Conservation (phyloP, 768 basidiomycete genomes). For the Baorangia bicolor region DNA sequence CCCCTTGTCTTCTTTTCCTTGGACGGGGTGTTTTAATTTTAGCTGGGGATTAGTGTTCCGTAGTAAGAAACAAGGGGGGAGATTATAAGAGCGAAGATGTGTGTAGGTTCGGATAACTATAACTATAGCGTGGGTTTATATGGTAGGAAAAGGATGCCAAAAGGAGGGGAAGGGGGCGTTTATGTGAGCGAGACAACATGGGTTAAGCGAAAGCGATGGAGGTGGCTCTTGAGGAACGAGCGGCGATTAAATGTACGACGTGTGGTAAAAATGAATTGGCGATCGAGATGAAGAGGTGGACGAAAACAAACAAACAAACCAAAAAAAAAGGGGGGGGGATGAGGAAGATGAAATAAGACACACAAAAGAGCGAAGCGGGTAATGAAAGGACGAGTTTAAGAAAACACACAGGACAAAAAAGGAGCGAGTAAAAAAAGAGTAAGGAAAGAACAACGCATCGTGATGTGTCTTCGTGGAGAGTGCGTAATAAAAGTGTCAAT, state of each 20-base stretch:
- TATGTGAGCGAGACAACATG: constrained; percentile 25
- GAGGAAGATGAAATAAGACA: not conserved
- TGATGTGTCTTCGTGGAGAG: constrained; percentile 23
- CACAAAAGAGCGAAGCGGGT: not conserved
- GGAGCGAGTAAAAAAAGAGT: not conserved
- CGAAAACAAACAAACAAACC: not conserved
- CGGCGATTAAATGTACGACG: constrained; percentile 26
- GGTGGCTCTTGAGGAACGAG: not conserved
- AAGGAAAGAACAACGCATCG: constrained; percentile 11
- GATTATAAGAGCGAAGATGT: no score
- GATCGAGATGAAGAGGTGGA: not conserved
- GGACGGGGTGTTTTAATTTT: no score
- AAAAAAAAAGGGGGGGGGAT: not conserved
- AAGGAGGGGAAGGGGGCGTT: not conserved
- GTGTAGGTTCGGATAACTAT: no score
- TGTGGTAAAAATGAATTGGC: constrained; percentile 6
- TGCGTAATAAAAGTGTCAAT: constrained; percentile 20
- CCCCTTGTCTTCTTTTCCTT: no score
- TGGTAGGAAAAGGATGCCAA: not conserved
- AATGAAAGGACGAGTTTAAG: not conserved
- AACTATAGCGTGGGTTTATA: not conserved
- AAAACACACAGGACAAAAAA: not conserved
- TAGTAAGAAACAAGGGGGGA: not conserved
- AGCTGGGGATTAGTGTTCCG: no score
- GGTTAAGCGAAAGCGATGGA: constrained; percentile 15